Conservation (phyloP, 116 monocot genomes). For the Posidonia oceanica region DNA sequence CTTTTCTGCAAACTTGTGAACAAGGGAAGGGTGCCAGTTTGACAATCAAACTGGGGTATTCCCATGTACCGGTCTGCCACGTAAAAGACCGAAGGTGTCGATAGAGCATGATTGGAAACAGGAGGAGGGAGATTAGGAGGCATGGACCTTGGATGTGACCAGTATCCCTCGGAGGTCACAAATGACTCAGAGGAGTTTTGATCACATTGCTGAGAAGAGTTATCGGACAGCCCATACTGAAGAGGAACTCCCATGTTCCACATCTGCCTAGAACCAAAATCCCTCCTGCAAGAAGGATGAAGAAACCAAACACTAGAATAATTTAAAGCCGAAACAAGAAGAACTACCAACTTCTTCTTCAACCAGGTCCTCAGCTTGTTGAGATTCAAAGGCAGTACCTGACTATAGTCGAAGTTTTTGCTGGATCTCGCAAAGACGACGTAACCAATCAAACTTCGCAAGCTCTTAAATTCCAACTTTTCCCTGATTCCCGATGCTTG, state of each 20-base stretch:
- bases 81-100: slow-evolving; percentile 21
- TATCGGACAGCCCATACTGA: slow-evolving; percentile 1
- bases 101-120: slow-evolving; percentile 11
- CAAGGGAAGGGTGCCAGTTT: slow-evolving; percentile 1
- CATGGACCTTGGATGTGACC: neutral
- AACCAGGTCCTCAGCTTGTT: neutral
- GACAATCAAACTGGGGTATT: slow-evolving; percentile 20
- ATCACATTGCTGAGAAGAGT: slow-evolving; percentile 13
- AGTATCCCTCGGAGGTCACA: neutral
- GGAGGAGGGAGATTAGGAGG: neutral
- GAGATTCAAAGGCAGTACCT: neutral
- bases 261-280: slow-evolving; percentile 3
- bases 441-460: neutral
- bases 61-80: slow-evolving; percentile 22
- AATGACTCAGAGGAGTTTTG: neutral
- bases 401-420: neutral
- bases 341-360: neutral
- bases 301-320: neutral
- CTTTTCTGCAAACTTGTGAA: slow-evolving; percentile 3
- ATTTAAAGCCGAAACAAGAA: slow-evolving; percentile 1
- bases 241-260: slow-evolving; percentile 4
- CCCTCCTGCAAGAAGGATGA: slow-evolving; percentile 4
- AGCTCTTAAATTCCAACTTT: neutral
- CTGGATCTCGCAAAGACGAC: neutral
- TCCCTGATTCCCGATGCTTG: neutral